phyloP scores from a whole-genome alignment of 768 basidiomycete species.

The Collybia mongolica region DNA sequence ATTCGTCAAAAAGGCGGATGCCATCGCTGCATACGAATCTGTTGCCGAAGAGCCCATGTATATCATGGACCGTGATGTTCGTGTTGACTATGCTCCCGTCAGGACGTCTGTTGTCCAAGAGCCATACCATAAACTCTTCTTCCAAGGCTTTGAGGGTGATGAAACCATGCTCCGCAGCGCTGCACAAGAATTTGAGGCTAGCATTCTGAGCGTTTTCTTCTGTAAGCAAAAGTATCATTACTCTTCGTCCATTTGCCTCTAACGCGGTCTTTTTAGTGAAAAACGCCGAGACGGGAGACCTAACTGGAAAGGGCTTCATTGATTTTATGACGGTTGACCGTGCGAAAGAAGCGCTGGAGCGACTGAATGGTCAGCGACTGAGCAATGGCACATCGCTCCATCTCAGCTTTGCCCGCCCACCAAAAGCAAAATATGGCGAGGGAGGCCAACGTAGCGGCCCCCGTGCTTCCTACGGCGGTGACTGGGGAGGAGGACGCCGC shows the following conservation, averaged over 20 bases:
- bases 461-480: slow-evolving; percentile 1
- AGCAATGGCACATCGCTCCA: slow-evolving; percentile 33
- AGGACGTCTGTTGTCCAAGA: not conserved
- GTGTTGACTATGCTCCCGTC: slow-evolving; percentile 35
- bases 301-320: slow-evolving; percentile 45
- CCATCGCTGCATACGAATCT: slow-evolving; percentile 33
- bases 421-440: slow-evolving; percentile 4
- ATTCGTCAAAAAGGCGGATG: slow-evolving; percentile 35
- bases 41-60: slow-evolving; percentile 44
- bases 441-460: not conserved
- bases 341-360: slow-evolving; percentile 47
- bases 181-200: slow-evolving; percentile 23
- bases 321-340: slow-evolving; percentile 45
- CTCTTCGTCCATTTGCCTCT: not conserved
- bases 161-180: slow-evolving; percentile 20
- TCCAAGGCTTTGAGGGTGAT: slow-evolving; percentile 21
- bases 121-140: slow-evolving; percentile 31
- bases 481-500: slow-evolving; percentile 6
- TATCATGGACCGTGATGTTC: slow-evolving; percentile 43
- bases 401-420: slow-evolving; percentile 37
- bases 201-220: slow-evolving; percentile 26
- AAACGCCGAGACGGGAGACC: slow-evolving; percentile 26
- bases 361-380: slow-evolving; percentile 34
- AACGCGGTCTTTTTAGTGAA: slow-evolving; percentile 25
- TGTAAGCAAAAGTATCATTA: slow-evolving; percentile 22